A percentile compares a stretch with the other conserved stretches of the same genome.
These are phyloP conservation scores for Mallotus nudiflorus DNA, from an alignment of 345 rosid species.

Conservation along the genomic window DNA sequence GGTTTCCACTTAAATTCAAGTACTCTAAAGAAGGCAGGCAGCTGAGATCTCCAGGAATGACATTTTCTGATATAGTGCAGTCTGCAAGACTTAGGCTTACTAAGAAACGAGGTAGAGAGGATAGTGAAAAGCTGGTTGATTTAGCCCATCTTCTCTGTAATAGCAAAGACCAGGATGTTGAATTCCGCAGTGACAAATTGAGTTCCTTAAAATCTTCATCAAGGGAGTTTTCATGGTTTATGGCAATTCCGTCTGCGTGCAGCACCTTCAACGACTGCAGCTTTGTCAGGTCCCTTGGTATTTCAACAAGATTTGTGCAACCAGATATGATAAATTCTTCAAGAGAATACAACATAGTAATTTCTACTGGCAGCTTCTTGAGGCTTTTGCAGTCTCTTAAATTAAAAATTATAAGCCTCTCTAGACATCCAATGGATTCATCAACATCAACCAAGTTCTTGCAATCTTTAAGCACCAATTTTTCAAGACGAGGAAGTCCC, in stretches of 20 bases:
- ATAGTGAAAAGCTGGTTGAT: conserved; percentile 8
- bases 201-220: conserved; percentile 1
- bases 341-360: conserved; percentile 14
- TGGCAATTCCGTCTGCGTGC: conserved; percentile 20
- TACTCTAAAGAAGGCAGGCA: conserved; percentile 13
- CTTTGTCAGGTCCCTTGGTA: conserved; percentile 8
- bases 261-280: conserved; percentile 28
- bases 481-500: conserved; percentile 23
- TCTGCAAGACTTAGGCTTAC: conserved; percentile 20
- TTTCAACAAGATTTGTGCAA: conserved; percentile 14
- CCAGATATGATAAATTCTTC: conserved; percentile 17
- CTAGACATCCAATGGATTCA: conserved; percentile 20
- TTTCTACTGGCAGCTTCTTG: conserved; percentile 12
- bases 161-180: conserved; percentile 23
- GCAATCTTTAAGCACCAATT: conserved; percentile 28
- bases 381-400: conserved; percentile 25
- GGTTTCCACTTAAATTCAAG: conserved; percentile 22
- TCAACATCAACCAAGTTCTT: conserved; percentile 14
- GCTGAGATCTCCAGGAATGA: conserved; percentile 18
- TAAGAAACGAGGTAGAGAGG: conserved; percentile 16
- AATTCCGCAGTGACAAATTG: conserved; percentile 9
- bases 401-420: conserved; percentile 19
- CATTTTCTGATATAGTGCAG: conserved; percentile 15
- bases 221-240: conserved; percentile 5
- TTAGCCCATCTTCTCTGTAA: conserved; percentile 10